phyloP scores from a whole-genome alignment of 192 early-diverging fungal genomes.

The Coemansia sp. region DNA sequence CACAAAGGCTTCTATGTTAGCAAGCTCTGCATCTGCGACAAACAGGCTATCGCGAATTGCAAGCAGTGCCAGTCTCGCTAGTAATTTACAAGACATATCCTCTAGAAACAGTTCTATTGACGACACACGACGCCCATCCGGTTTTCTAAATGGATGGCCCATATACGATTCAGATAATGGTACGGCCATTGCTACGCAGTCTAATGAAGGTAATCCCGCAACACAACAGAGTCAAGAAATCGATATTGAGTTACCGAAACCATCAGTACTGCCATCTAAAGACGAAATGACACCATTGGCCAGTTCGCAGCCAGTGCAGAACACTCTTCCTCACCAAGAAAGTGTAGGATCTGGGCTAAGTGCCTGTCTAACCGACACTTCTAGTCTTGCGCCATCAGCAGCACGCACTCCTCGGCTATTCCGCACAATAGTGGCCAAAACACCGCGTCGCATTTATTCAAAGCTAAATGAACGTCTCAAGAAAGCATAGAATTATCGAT shows the following conservation, averaged over 20 bases:
- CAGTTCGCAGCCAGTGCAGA: background rate
- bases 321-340: background rate
- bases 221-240: background rate
- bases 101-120: background rate
- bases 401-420: conserved; percentile 14
- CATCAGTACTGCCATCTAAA: conserved; percentile 1
- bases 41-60: background rate
- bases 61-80: background rate
- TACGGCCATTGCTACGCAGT: background rate
- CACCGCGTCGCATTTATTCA: conserved; percentile 33
- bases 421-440: conserved; percentile 18
- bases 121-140: conserved; percentile 17
- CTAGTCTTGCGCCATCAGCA: conserved; percentile 4
- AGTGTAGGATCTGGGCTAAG: conserved; percentile 8
- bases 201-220: background rate
- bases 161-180: conserved; percentile 18
- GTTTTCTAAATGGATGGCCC: conserved; percentile 41
- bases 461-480: conserved; percentile 19
- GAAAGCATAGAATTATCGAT: conserved; percentile 3
- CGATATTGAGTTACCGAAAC: background rate
- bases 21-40: background rate
- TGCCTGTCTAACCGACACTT: background rate
- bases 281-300: background rate
- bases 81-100: background rate
- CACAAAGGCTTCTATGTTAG: too few species aligned